A percentile compares a stretch with the other conserved stretches of the same genome.
Conservation (phyloP, 768 basidiomycete genomes). For the Dacryopinax primogenitus region DNA sequence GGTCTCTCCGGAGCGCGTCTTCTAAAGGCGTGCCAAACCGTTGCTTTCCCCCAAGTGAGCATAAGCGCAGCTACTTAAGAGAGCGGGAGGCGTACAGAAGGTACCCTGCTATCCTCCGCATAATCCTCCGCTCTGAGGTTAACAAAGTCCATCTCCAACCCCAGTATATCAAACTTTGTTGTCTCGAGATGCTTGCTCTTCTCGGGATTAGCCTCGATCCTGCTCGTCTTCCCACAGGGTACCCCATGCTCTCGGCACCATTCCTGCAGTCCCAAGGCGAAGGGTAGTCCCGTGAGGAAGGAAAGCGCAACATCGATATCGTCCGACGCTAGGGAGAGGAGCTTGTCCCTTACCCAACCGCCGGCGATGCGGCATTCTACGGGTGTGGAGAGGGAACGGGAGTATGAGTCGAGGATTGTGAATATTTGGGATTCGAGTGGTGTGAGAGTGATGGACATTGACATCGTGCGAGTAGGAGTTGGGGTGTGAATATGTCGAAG, state of each 20-base stretch:
- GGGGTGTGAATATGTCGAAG: no score
- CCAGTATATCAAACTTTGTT: conserved; percentile 68
- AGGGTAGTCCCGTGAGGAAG: conserved; percentile 78
- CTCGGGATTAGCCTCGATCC: conserved; percentile 86
- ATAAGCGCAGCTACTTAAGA: not conserved
- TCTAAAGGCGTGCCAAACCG: conserved; percentile 81
- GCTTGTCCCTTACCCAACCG: conserved; percentile 98
- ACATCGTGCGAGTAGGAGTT: not conserved
- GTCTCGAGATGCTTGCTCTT: conserved; percentile 98
- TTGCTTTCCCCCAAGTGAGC: conserved; percentile 31
- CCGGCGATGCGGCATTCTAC: conserved; percentile 79
- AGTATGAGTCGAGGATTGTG: conserved; percentile 67
- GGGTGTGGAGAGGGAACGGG: conserved; percentile 42
- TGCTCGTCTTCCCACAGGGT: conserved; percentile 47
- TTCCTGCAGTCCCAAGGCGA: conserved; percentile 63
- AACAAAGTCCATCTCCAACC: conserved; percentile 80
- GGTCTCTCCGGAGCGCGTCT: conserved; percentile 81
- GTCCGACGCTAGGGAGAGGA: conserved; percentile 66
- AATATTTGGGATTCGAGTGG: conserved; percentile 59
- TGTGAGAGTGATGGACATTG: conserved; percentile 41
- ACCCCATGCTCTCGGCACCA: conserved; percentile 47
- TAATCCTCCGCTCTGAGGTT: conserved; percentile 90
- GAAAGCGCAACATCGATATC: conserved; percentile 90
- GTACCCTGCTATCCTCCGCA: conserved; percentile 75
- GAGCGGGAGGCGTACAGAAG: conserved; percentile 48